Evolutionary conservation across 1,284 basidiomycete genomes (phyloP), one percentile per base, ranked within the genome.

Genomic region (Naganishia liquefaciens): DNA sequence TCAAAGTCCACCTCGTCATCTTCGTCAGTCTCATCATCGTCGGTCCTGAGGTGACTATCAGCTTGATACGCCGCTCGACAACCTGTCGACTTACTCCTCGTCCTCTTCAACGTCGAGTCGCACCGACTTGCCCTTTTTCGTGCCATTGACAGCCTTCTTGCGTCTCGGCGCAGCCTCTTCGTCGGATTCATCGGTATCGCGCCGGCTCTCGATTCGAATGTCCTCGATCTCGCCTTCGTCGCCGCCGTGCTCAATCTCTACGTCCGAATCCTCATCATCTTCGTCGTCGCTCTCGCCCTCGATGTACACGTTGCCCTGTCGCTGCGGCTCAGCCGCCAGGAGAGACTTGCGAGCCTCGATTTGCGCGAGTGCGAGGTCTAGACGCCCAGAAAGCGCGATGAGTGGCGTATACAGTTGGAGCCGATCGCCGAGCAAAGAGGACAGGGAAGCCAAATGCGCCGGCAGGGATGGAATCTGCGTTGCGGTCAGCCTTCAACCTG

Each of bases 291-390:
- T 62, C 23, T 64, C 69, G 19, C 66, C 70, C 23, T 69, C 60
- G 61, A 69, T 70, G 50, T 68, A 68, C 27, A 62, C 58, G 7
- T 55, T 51, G 28, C 63, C 63, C 30, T 62, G 52, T 49, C 62
- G 55, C 21, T 64, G 58, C 13, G 67, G 63, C 39, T 62, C 51
- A 11, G 63, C 55, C 21, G 63, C 54, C 5, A 57, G 53, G 33
- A 68, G 57, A 40, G 63, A 53, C 57, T 65, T 64, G 30, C 81
- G 86, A 80, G 93, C 85, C 76, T 94, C 90, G 69, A 97, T 91
- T 78, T 98, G 95, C 9, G 91, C 89, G 49, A 98, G 84, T 3
- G 96, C 91, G 79, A 95, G 89, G 74, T 97, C 95, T 25, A 98
- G 82, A 65, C 93, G 86, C 17, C 95, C 95, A 65, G 87, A 91